phyloP scores from a whole-genome alignment of 2,329 filamentous ascomycete species.

The Verticillium klebahnii region DNA sequence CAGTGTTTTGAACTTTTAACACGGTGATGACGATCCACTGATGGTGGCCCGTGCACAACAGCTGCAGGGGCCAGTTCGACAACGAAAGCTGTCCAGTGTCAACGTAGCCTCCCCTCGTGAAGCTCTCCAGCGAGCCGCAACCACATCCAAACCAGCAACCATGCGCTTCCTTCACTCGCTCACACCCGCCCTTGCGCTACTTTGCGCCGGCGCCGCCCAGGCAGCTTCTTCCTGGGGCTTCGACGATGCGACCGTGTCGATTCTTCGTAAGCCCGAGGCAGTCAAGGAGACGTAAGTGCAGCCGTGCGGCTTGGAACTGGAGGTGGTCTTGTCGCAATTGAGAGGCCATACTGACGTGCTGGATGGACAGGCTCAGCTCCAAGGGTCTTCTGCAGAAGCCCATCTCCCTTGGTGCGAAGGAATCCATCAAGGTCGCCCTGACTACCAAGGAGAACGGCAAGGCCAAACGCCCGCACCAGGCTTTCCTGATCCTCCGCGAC shows the following conservation, averaged over 20 bases:
- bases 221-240: constrained; percentile 66
- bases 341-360: constrained; percentile 2
- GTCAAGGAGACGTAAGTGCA: constrained; percentile 62
- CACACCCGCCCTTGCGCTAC: constrained; percentile 36
- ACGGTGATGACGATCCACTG: background rate
- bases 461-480: constrained; percentile 85
- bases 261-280: constrained; percentile 62
- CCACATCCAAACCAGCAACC: constrained; percentile 11
- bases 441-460: constrained; percentile 76
- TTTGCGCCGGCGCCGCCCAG: constrained; percentile 44
- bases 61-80: background rate
- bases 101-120: constrained; percentile 2
- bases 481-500: constrained; percentile 81
- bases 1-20: background rate
- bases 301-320: background rate
- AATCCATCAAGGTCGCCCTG: constrained; percentile 76
- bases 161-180: constrained; percentile 39
- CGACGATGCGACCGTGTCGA: constrained; percentile 64
- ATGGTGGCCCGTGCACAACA: background rate
- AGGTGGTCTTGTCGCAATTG: background rate
- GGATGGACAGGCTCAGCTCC: constrained; percentile 46
- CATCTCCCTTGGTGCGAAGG: constrained; percentile 60
- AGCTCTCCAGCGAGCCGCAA: constrained; percentile 13
- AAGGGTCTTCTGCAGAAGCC: constrained; percentile 58
- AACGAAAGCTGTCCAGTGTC: constrained; percentile 15